A percentile compares a stretch with the other conserved stretches of the same genome.
phyloP scores from a whole-genome alignment of 2,329 filamentous ascomycete species.

The Lasiodiplodia hormozganensis region DNA sequence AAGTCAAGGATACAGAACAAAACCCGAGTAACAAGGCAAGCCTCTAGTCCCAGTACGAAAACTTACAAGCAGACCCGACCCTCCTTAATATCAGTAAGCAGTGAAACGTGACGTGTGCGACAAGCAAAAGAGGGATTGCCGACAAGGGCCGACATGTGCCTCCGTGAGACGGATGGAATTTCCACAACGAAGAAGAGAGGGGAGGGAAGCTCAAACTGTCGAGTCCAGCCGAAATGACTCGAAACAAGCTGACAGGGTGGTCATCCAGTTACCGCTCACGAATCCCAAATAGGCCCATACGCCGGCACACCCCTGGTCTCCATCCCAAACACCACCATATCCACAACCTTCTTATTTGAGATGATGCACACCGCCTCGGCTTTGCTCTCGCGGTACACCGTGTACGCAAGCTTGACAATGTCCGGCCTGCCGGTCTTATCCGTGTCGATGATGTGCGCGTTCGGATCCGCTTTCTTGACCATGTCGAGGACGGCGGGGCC shows the following conservation, averaged over 20 bases:
- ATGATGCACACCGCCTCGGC: slow-evolving; percentile 77
- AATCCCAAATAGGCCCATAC: slow-evolving; percentile 79
- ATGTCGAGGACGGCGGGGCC: slow-evolving; percentile 62
- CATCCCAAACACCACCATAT: slow-evolving; percentile 71
- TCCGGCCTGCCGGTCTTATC: slow-evolving; percentile 62
- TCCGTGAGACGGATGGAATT: background rate
- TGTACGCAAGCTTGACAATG: slow-evolving; percentile 63
- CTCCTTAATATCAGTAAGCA: background rate
- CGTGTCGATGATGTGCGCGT: slow-evolving; percentile 74
- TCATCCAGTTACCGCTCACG: slow-evolving; percentile 43
- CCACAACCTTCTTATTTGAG: slow-evolving; percentile 72
- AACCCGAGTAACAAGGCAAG: background rate
- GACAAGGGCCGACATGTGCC: background rate
- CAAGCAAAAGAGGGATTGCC: background rate
- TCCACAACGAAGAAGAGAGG: background rate
- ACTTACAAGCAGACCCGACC: background rate
- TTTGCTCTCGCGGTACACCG: slow-evolving; percentile 53
- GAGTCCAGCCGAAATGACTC: background rate
- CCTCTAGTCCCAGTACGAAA: background rate
- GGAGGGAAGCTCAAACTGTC: background rate
- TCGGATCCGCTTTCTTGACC: slow-evolving; percentile 64
- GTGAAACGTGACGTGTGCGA: background rate
- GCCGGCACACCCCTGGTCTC: slow-evolving; percentile 71
- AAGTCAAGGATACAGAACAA: background rate
- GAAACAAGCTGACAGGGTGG: background rate